phyloP scores from a whole-genome alignment of 495 filamentous ascomycete species.

The Daldinia caldariorum region DNA sequence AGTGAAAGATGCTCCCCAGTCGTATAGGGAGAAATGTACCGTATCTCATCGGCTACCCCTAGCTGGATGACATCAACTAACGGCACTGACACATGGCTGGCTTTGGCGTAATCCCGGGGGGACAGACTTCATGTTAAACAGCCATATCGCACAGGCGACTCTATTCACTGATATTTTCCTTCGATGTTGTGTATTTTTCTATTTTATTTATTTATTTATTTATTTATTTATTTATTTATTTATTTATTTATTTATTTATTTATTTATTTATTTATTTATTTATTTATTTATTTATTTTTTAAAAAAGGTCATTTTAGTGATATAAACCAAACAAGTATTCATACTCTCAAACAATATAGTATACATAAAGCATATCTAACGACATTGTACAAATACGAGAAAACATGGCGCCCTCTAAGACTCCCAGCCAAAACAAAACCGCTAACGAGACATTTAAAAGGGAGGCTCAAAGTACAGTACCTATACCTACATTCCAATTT shows the following conservation, averaged over 20 bases:
- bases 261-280: too few relatives aligned
- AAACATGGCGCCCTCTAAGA: constrained; percentile 38
- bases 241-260: too few relatives aligned
- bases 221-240: too few relatives aligned
- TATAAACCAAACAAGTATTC: neutral
- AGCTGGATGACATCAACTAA: constrained; percentile 42
- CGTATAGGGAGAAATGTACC: neutral
- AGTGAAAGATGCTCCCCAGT: constrained; percentile 2
- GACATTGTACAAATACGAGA: neutral
- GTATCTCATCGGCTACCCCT: constrained; percentile 28
- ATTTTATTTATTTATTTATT: too few relatives aligned
- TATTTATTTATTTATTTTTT: too few relatives aligned
- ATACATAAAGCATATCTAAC: neutral
- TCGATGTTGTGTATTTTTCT: too few relatives aligned
- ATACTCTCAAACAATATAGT: neutral
- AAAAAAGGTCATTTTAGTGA: too few relatives aligned
- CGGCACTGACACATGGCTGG: neutral
- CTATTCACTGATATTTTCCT: neutral
- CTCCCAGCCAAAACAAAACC: constrained; percentile 38
- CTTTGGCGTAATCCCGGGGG: constrained; percentile 26
- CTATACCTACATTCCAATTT: neutral
- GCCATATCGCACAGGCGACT: neutral
- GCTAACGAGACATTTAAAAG: constrained; percentile 41
- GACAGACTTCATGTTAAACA: neutral
- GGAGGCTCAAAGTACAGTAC: constrained; percentile 40